Base-by-base conservation (phyloP, 2,329 filamentous ascomycete species). In the Cordyceps javanica region DNA sequence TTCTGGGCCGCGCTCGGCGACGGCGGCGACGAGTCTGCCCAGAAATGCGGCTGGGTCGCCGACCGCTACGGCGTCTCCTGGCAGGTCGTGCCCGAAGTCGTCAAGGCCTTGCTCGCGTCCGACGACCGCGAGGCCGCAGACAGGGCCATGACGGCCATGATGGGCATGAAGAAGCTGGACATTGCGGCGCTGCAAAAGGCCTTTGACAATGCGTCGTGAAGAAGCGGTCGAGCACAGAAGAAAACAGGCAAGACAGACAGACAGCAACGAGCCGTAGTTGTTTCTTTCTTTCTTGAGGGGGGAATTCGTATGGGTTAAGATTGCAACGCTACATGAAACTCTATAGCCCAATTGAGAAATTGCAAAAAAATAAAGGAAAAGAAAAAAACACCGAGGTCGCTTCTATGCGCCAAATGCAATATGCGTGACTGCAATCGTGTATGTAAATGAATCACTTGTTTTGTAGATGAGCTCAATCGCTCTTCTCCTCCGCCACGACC, bases 51-150 rank as follows among this genome's bases (percentile, higher is more conserved):
- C 3, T 79, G 76, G 77, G 46, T 78, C 42, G 67, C 64, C 5
- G 77, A 80, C 62, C 72, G 70, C 65, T 79, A 70, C 62, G 77
- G 77, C 3, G 65, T 79, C 11, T 62, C 66, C 13, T 80, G 77
- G 77, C 77, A 80, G 69, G 67, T 80, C 34, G 65, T 75, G 42
- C 76, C 77, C 5, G 69, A 59, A 59, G 60, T 49, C 21, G 60
- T 78, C 53, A 68, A 67, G 62, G 65, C 70, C 55, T 65, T 72
- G 64, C 55, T 76, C 59, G 50, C 59, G 2, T 64, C 68, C n/a
- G 62, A 67, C 36, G 72, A 76, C 55, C 65, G 62, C 63, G 72
- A 64, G 58, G 71, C 66, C 13, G 25, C 36, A 23, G 53, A 34
- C 11, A 25, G 53, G 19, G 44, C 36, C 14, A 54, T 54, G 51